Evolutionary conservation across 75 land plant genomes (phyloP).

Genomic region (Cupressus sempervirens): DNA sequence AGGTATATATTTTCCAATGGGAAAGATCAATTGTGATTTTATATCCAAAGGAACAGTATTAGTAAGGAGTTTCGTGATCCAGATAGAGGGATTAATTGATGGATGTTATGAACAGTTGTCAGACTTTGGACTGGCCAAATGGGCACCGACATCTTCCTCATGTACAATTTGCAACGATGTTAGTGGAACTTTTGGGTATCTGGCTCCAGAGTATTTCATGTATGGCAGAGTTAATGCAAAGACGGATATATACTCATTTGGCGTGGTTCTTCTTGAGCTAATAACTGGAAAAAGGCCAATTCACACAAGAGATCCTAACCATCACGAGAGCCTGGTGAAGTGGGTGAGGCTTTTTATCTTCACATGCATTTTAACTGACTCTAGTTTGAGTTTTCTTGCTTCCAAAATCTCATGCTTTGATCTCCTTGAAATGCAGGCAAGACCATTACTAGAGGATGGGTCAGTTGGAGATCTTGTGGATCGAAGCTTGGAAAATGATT

Average conservation of each 20-base stretch:
- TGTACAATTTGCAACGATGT: slow-evolving; percentile 44
- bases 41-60: neutral
- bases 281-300: slow-evolving; percentile 53
- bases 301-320: slow-evolving; percentile 20
- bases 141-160: slow-evolving; percentile 29
- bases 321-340: slow-evolving; percentile 46
- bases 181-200: slow-evolving; percentile 66
- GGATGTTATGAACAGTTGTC: slow-evolving; percentile 31
- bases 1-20: slow-evolving; percentile 26
- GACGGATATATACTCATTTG: slow-evolving; percentile 57
- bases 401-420: neutral
- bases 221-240: slow-evolving; percentile 53
- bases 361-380: neutral
- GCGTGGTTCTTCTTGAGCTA: slow-evolving; percentile 57
- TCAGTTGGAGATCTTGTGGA: slow-evolving; percentile 28
- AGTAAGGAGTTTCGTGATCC: neutral
- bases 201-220: slow-evolving; percentile 62
- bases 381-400: neutral
- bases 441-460: slow-evolving; percentile 33
- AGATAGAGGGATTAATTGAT: neutral
- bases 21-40: neutral
- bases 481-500: slow-evolving; percentile 23
- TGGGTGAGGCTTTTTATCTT: slow-evolving; percentile 34
- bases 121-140: slow-evolving; percentile 59
- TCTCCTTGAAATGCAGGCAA: slow-evolving; percentile 29